Base-by-base conservation (phyloP, 192 early-diverging fungal genomes). In the Backusella liffmaniae region DNA sequence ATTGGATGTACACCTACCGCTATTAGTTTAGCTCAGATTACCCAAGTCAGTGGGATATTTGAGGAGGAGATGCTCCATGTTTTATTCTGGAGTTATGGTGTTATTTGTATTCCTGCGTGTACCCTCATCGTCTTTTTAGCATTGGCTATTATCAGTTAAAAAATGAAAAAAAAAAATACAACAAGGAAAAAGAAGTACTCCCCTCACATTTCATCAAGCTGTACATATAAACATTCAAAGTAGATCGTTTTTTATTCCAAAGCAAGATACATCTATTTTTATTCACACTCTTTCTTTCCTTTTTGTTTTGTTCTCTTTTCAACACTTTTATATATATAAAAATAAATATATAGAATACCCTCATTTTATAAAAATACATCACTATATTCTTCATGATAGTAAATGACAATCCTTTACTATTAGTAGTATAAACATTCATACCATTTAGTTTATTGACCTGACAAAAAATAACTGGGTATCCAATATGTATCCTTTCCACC, bases 1-100 rank as follows among this genome's bases (percentile, higher is more conserved):
- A 68, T 94, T 39, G 87, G 87, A 0, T 84, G 86, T 41, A 88
- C 87, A 16, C 92, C 92, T 3, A 91, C 92, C 2, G 92, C 92
- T 0, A 89, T 94, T 70, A 92, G 91, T 44, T 82, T 92, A 30
- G 87, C 89, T 16, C 91, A 91, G n/a, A 87, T 92, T 23, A 86
- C 88, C 56, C 90, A 91, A 80, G 89, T 90, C 29, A 89, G 88
- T 35, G 90, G 90, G 8, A 85, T 89, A 75, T 94, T 89, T 81
- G 91, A 94, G 68, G 83, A 86, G 15, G 89, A 91, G 73, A 90
- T 91, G 74, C 86, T 90, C 0, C 83, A 85, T 49, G 83, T 94
- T 15, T 71, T 94, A 65, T 92, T 92, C 76, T 92, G 88, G 81
- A 89, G 88, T 30, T 94, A 94, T 71, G 84, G 86, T 44, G 73